Conservation (phyloP, 306 rosid species). For the Cucurbita maxima region DNA sequence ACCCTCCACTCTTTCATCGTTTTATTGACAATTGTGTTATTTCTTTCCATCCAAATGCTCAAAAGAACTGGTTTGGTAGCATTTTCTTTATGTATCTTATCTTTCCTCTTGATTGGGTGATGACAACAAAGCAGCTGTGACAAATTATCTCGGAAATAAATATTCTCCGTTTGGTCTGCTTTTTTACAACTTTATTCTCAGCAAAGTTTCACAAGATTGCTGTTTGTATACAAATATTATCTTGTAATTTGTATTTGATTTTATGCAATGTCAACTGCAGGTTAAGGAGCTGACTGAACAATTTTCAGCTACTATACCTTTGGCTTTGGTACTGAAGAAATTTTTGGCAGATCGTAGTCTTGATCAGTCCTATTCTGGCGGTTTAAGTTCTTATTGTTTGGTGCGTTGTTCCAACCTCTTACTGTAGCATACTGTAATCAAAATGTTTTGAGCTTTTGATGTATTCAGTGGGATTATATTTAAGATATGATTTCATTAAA, state of each 20-base stretch:
- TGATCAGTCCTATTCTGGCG: conserved; percentile 94
- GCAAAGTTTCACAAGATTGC: background rate
- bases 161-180: background rate
- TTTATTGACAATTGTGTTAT: too few relatives aligned
- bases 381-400: conserved; percentile 97
- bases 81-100: too few relatives aligned
- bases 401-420: conserved; percentile 30
- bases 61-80: too few relatives aligned
- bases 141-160: background rate
- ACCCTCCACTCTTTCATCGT: too few relatives aligned
- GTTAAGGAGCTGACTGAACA: conserved; percentile 80
- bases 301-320: conserved; percentile 87
- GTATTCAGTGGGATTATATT: background rate
- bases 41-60: too few relatives aligned
- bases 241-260: background rate
- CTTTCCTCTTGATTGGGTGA: too few relatives aligned
- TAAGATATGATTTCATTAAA: background rate
- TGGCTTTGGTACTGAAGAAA: conserved; percentile 80
- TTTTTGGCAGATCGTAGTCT: conserved; percentile 95
- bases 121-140: too few relatives aligned
- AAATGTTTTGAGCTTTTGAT: background rate
- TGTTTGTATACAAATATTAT: background rate
- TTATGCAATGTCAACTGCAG: conserved; percentile 21
- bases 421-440: background rate
- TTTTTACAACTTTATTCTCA: background rate